Evolutionary conservation across 495 filamentous ascomycete genomes (phyloP).

Genomic region (Penicillium flavigenum): DNA sequence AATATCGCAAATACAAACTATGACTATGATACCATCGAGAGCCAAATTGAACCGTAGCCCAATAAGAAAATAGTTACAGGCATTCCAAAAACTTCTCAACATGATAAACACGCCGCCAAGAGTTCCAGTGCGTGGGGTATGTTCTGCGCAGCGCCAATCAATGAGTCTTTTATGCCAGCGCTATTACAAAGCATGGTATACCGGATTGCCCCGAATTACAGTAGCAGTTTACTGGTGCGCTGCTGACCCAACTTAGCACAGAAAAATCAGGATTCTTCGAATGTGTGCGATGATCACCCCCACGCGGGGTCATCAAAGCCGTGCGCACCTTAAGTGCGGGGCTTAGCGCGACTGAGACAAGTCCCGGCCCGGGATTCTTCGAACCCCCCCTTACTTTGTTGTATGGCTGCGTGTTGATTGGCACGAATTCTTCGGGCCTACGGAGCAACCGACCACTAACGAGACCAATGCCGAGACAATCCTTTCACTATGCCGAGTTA

Average conservation of each 20-base stretch:
- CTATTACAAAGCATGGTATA: not conserved
- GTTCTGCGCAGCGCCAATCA: too few species aligned
- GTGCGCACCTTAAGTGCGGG: not conserved
- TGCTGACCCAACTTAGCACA: not conserved
- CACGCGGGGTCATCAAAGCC: not conserved
- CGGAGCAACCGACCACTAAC: not conserved
- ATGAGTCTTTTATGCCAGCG: not conserved
- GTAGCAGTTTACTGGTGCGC: not conserved
- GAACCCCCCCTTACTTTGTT: accelerated
- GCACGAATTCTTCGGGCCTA: not conserved
- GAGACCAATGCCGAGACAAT: too few species aligned
- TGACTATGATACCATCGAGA: not conserved
- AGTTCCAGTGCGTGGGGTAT: not conserved
- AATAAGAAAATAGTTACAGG: too few species aligned
- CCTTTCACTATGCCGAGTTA: too few species aligned
- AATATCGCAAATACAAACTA: not conserved
- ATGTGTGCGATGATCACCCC: not conserved
- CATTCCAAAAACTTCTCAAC: not conserved
- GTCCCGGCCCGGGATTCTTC: not conserved
- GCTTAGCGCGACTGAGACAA: not conserved
- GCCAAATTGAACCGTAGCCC: not conserved
- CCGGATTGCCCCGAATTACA: not conserved
- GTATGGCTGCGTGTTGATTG: not conserved
- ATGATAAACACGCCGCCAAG: not conserved
- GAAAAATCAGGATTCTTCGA: too few species aligned